A percentile compares a stretch with the other conserved stretches of the same genome.
phyloP scores from a whole-genome alignment of 441 rosid genomes.

The Viola pubescens region DNA sequence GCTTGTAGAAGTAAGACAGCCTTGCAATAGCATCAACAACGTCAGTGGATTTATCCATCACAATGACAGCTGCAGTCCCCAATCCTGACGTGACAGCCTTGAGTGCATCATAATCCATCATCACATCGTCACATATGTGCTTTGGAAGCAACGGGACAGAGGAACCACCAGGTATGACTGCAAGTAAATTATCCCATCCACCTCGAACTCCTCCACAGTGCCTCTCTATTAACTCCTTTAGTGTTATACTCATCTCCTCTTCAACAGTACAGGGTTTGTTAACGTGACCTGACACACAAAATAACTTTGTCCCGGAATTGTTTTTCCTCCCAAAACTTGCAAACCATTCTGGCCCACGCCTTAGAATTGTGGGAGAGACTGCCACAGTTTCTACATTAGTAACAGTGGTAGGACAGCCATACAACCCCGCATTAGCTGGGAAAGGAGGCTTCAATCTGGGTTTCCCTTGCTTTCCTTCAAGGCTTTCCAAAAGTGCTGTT shows the following conservation, averaged over 20 bases:
- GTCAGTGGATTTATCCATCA: slow-evolving; percentile 98
- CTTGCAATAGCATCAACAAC: slow-evolving; percentile 98
- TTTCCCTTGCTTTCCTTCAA: slow-evolving; percentile 98
- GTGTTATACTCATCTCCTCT: slow-evolving; percentile 97
- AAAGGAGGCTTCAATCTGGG: slow-evolving; percentile 99
- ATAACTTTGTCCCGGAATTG: slow-evolving; percentile 87
- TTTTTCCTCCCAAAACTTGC: slow-evolving; percentile 96
- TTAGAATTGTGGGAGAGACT: slow-evolving; percentile 90
- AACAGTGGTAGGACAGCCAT: slow-evolving; percentile 96
- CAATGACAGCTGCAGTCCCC: slow-evolving; percentile 96
- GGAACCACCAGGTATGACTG: slow-evolving; percentile 92
- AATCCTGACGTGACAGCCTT: slow-evolving; percentile 94
- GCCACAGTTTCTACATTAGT: slow-evolving; percentile 98
- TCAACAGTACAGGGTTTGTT: slow-evolving; percentile 97
- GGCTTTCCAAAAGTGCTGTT: slow-evolving; percentile 97
- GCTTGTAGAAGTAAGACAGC: slow-evolving; percentile 99
- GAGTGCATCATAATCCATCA: slow-evolving; percentile 97
- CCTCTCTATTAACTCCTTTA: slow-evolving; percentile 86
- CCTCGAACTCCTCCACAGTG: slow-evolving; percentile 98
- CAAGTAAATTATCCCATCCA: slow-evolving; percentile 97
- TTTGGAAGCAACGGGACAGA: slow-evolving; percentile 90
- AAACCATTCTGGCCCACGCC: slow-evolving; percentile 99
- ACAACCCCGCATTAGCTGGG: slow-evolving; percentile 96
- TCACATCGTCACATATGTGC: slow-evolving; percentile 78
- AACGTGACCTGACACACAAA: slow-evolving; percentile 89